Evolutionary conservation across 306 rosid genomes (phyloP), one percentile per base, ranked within the genome.

Genomic region (Argentina anserina): DNA sequence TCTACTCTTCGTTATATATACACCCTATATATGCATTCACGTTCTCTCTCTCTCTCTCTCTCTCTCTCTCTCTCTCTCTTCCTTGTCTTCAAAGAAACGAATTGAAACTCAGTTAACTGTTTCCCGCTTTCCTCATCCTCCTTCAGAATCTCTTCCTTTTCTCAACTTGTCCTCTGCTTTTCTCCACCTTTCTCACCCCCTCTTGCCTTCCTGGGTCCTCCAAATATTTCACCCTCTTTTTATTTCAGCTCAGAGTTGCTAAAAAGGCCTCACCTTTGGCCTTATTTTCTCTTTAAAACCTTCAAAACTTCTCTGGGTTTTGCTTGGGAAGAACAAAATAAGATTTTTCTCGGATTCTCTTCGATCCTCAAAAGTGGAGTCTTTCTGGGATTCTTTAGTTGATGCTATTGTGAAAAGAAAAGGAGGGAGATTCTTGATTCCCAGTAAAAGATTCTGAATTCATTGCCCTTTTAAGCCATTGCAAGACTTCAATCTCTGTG

Each of bases 361-460:
- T 72, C 87, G 96, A 90, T 86, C 88, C 96, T 61, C 81, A 86
- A 87, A 87, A 83, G 89, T 86, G 84, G 79, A n/a, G 84, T 75
- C 83, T 86, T 87, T 85, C 78, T 61, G 34, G 68, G 91, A 86
- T 90, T 88, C 93, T 84, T 79, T 55, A 70, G 77, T 76, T 86
- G 82, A 65, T 82, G 81, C 87, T 68, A 41, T 63, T 62, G 67
- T 13, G 66, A 72, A 70, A 74, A 77, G 70, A 81, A 81, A 86
- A 83, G 86, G 60, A 81, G 85, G 83, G 60, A 81, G 85, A 83
- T 89, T 82, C 88, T 75, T 81, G 89, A 86, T 90, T 80, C 86
- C 89, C 81, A 66, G 61, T 78, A 67, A 85, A 81, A 74, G 84
- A 85, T 87, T 90, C 87, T 80, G 81, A 81, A 40, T 79, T 87